Conservation (phyloP, 345 rosid species). For the Kernera saxatilis region DNA sequence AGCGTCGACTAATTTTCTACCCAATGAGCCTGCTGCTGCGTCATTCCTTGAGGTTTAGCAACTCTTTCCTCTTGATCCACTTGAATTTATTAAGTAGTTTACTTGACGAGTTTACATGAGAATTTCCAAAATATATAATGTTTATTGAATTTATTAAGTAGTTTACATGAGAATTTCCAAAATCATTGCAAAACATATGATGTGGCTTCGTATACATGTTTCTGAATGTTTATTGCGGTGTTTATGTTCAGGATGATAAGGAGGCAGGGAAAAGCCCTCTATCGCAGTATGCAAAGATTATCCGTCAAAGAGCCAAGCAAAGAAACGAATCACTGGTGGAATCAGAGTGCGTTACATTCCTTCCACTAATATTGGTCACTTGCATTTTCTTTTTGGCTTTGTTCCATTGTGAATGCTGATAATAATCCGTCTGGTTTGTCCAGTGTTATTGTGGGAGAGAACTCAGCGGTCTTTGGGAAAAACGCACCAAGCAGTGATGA, state of each 20-base stretch:
- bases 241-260: slow-evolving; percentile 55
- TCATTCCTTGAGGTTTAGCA: slow-evolving; percentile 57
- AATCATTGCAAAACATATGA: neutral
- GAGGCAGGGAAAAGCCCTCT: slow-evolving; percentile 60
- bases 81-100: neutral
- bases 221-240: neutral
- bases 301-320: slow-evolving; percentile 64
- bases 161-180: neutral
- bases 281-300: slow-evolving; percentile 43
- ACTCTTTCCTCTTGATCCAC: neutral
- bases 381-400: neutral
- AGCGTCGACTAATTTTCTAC: slow-evolving; percentile 46
- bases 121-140: neutral
- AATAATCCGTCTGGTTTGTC: slow-evolving; percentile 8
- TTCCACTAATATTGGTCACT: neutral
- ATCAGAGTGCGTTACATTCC: slow-evolving; percentile 55
- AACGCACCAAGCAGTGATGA: slow-evolving; percentile 44
- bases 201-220: neutral
- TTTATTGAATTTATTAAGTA: neutral
- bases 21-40: slow-evolving; percentile 63
- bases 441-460: slow-evolving; percentile 87
- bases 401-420: neutral
- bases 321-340: slow-evolving; percentile 64
- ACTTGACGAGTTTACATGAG: neutral
- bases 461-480: slow-evolving; percentile 51